A percentile compares a stretch with the other conserved stretches of the same genome.
Conservation (phyloP, 2,329 filamentous ascomycete genomes). For the Chaetomium sp. region DNA sequence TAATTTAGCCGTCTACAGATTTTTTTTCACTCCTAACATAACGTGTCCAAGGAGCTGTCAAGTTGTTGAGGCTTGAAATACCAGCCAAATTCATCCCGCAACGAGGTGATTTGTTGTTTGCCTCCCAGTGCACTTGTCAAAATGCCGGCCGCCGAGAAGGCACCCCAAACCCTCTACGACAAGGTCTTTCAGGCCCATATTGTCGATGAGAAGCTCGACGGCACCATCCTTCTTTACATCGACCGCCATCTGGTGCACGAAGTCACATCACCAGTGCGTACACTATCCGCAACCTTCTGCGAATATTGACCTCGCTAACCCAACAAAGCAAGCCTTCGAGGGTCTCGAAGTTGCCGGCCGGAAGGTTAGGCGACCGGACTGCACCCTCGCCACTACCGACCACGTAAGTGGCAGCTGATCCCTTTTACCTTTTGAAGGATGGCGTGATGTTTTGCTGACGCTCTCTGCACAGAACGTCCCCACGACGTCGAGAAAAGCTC, state of each 20-base stretch:
- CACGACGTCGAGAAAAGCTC: conserved; percentile 80
- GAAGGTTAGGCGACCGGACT: conserved; percentile 86
- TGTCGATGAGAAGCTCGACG: conserved; percentile 91
- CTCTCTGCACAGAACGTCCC: conserved; percentile 70
- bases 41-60: too few relatives aligned
- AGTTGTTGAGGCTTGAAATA: too few relatives aligned
- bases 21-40: too few relatives aligned
- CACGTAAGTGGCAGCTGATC: conserved; percentile 57
- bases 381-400: conserved; percentile 92
- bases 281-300: background rate
- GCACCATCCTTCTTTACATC: conserved; percentile 88
- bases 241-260: conserved; percentile 97
- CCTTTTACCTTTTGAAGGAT: background rate
- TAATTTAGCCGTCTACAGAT: background rate
- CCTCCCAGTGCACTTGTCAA: conserved; percentile 28
- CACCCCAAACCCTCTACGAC: conserved; percentile 86
- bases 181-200: conserved; percentile 95
- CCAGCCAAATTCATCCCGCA: background rate
- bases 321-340: conserved; percentile 81
- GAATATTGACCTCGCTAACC: too few relatives aligned
- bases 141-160: conserved; percentile 70
- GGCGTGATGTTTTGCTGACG: background rate
- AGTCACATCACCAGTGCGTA: conserved; percentile 88
- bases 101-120: background rate
- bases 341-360: conserved; percentile 84